Conservation (phyloP, 106 monocot genomes). For the Dendrobium nobile region DNA sequence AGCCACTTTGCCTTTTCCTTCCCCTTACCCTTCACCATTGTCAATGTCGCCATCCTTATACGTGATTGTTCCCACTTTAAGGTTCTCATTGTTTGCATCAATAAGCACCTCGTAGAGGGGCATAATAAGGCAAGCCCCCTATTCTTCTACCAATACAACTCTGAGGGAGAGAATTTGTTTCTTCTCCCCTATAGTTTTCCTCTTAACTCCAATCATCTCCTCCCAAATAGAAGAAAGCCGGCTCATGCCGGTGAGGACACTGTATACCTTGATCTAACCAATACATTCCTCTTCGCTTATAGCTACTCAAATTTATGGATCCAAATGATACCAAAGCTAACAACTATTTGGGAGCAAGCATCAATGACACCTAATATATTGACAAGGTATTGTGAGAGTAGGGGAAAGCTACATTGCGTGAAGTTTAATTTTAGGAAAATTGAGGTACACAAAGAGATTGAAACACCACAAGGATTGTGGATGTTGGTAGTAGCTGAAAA, state of each 20-base stretch:
- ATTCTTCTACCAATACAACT: background rate
- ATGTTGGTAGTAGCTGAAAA: background rate
- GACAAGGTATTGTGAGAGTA: background rate
- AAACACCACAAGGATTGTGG: background rate
- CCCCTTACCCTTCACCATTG: background rate
- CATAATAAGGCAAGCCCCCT: background rate
- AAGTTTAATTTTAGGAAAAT: background rate
- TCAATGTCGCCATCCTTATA: background rate
- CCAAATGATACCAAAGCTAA: background rate
- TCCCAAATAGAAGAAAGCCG: background rate
- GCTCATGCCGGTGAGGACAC: background rate
- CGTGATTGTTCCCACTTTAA: background rate
- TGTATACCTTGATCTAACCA: background rate
- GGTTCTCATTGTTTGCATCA: background rate
- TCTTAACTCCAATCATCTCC: background rate
- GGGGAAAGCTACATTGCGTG: background rate
- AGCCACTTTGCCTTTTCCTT: background rate
- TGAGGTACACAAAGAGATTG: background rate
- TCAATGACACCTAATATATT: background rate
- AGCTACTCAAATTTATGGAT: background rate
- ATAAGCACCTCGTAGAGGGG: background rate
- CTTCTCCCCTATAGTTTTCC: background rate
- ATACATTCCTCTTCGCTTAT: background rate
- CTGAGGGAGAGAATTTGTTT: background rate
- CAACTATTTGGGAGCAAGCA: too few relatives aligned